phyloP scores from a whole-genome alignment of 208 protist species.

The Wallacemonas sp. region DNA sequence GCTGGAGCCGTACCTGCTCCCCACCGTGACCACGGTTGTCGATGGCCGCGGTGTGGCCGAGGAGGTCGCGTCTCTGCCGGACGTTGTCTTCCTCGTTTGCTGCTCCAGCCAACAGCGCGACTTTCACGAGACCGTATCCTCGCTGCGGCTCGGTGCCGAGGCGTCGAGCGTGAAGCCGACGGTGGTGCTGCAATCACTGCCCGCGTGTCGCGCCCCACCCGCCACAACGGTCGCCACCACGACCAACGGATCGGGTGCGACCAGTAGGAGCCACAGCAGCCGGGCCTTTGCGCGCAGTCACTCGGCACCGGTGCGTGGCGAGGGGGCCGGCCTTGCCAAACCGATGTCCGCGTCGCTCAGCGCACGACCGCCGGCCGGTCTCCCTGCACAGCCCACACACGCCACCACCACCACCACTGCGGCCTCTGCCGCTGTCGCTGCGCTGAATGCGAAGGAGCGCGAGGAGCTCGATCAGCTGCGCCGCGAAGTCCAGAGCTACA shows the following conservation, averaged over 20 bases:
- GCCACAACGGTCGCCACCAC: not conserved
- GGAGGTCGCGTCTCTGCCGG: constrained; percentile 3
- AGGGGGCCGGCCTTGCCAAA: too few species aligned
- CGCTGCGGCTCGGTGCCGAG: constrained; percentile 73
- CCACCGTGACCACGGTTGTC: constrained; percentile 3
- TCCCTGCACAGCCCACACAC: too few species aligned
- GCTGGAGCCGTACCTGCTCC: constrained; percentile 62
- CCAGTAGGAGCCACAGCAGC: constrained; percentile 22
- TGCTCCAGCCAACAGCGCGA: constrained; percentile 59
- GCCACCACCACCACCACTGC: not conserved
- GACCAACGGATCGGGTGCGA: constrained; percentile 9
- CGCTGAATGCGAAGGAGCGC: not conserved
- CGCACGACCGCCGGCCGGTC: too few species aligned
- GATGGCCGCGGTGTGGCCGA: not conserved
- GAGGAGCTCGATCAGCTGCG: constrained; percentile 22
- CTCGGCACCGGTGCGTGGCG: not conserved
- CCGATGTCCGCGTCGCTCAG: not conserved
- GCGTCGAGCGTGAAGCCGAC: constrained; percentile 44
- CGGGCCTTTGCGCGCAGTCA: not conserved
- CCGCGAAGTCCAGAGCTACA: constrained; percentile 41
- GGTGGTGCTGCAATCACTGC: constrained; percentile 35
- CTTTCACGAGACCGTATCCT: constrained; percentile 73
- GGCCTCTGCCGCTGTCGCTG: too few species aligned
- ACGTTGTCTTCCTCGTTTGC: constrained; percentile 49
- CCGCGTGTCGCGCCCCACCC: not conserved